Conservation (phyloP, 768 basidiomycete genomes). For the Podaxis sp. region DNA sequence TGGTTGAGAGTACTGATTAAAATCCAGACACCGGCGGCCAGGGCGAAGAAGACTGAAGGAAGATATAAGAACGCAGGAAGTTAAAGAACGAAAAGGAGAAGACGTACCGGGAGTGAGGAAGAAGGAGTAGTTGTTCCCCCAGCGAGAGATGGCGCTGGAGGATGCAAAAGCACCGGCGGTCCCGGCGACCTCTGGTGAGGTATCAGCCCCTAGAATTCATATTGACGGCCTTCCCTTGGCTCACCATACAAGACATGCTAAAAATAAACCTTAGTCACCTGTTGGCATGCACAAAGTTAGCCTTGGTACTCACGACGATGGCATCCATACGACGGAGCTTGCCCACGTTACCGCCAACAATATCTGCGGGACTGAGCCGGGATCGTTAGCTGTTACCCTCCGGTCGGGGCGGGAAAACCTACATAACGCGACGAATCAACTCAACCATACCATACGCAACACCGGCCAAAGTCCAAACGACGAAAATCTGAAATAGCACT, state of each 20-base stretch:
- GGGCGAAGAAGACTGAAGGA: conserved; percentile 24
- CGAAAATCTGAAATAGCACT: conserved; percentile 23
- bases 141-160: conserved; percentile 28
- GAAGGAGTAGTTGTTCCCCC: conserved; percentile 33
- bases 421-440: conserved; percentile 34
- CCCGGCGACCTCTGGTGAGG: conserved; percentile 25
- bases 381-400: neutral
- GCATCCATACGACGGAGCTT: conserved; percentile 34
- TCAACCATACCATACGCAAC: conserved; percentile 35
- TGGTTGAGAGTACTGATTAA: conserved; percentile 23
- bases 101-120: conserved; percentile 25
- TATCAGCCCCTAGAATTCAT: neutral
- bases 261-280: neutral
- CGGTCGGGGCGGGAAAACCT: neutral
- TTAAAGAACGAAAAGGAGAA: neutral
- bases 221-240: neutral
- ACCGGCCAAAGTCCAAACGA: conserved; percentile 31
- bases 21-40: conserved; percentile 27
- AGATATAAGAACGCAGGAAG: neutral
- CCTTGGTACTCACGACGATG: conserved; percentile 20
- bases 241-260: conserved; percentile 30
- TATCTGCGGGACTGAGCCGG: conserved; percentile 27
- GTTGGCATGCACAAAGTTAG: neutral
- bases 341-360: conserved; percentile 29
- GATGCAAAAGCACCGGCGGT: conserved; percentile 29